phyloP scores from a whole-genome alignment of 257 asterid genomes.

The Jasminum sambac region DNA sequence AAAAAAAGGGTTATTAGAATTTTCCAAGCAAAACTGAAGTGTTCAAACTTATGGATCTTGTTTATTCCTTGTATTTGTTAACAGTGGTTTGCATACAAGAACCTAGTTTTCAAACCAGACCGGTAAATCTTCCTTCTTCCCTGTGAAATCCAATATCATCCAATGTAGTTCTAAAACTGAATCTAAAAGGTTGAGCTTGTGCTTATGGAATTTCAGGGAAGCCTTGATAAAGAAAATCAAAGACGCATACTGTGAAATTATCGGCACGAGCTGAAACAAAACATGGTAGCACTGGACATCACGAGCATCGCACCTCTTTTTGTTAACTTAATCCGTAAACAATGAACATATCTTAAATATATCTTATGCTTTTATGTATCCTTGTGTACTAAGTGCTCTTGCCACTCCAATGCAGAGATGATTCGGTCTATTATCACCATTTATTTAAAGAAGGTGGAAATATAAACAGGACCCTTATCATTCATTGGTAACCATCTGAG shows the following conservation, averaged over 20 bases:
- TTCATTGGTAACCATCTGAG: too few relatives aligned
- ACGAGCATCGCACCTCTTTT: too few relatives aligned
- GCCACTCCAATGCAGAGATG: too few relatives aligned
- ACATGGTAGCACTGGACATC: too few relatives aligned
- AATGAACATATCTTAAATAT: neutral
- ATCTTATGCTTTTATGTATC: neutral
- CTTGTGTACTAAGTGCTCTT: neutral
- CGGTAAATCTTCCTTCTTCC: conserved; percentile 43
- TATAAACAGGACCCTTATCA: too few relatives aligned
- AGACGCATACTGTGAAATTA: conserved; percentile 52
- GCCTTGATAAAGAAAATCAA: conserved; percentile 64
- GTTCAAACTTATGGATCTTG: conserved; percentile 16
- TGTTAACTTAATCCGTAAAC: neutral
- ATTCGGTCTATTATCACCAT: too few relatives aligned
- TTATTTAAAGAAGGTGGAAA: too few relatives aligned
- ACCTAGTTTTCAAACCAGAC: conserved; percentile 61
- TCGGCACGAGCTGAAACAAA: conserved; percentile 55
- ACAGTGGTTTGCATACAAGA: conserved; percentile 88
- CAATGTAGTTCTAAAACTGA: neutral
- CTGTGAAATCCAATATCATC: neutral
- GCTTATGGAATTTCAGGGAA: conserved; percentile 54
- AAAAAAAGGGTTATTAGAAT: neutral
- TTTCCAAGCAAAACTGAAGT: neutral
- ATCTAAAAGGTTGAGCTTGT: neutral
- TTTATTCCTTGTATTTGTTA: conserved; percentile 9